Evolutionary conservation across 1,284 basidiomycete species (phyloP), one percentile per base, ranked within the genome.

Genomic region (Vanrija sp.): DNA sequence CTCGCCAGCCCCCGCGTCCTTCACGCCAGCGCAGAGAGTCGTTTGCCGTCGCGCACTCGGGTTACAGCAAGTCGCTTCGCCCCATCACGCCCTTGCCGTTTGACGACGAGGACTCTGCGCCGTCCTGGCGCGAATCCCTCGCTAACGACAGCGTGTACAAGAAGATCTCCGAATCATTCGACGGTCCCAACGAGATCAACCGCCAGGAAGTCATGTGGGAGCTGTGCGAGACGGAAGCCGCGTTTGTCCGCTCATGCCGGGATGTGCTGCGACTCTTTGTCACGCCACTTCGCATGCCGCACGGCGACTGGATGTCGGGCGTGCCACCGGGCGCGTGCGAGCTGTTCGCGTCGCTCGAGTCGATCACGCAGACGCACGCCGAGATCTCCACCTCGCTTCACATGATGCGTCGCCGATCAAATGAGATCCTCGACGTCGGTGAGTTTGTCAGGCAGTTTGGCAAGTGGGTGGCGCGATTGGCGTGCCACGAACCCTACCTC

Each of bases 401-500:
- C 23, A 67, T 78, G 5, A 74, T 80, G 38, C 79, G 61, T 15
- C 59, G 65, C 9, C 39, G 25, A 23, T 55, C 54, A 15, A 53
- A 56, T 6, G 64, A 65, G 38, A 52, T 67, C 4, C 79, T 49
- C 69, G 79, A 55, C 66, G 74, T 49, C 78, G 83, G 60, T 71
- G 51, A 67, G 7, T 76, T 91, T 25, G 84, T 87, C 8, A 81
- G 83, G 6, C 72, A 79, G 2, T 74, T 92, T 25, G 78, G 82
- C 18, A 68, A 73, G 1, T 86, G 87, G 68, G 80, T 91, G 16
- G 77, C 82, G 1, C 80, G 80, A 46, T 75, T 93, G 39, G 87
- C 91, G 68, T 81, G 88, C 5, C 89, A 95, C 67, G 89, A 91
- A 71, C 86, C 88, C 12, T 95, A 93, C 72, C 76, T 95, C 4